A percentile compares a stretch with the other conserved stretches of the same genome.
Evolutionary conservation across 768 basidiomycete genomes (phyloP).

Genomic region (Favolaschia claudopus): DNA sequence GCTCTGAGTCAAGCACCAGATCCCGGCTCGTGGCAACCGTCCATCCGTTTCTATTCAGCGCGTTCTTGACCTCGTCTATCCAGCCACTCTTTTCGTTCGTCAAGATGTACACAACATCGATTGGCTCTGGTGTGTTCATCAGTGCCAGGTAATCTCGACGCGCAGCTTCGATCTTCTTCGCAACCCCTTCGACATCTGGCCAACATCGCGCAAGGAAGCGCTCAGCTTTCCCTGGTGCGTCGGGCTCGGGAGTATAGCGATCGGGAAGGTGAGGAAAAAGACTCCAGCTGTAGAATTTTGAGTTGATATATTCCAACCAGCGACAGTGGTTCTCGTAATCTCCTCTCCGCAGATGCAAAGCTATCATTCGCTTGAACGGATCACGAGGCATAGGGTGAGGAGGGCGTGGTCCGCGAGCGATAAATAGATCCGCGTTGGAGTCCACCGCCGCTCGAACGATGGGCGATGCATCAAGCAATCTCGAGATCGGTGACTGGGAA

Average conservation of each 20-base stretch:
- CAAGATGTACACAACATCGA: too few species aligned
- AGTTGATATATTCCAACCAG: constrained; percentile 13
- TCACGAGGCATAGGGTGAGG: constrained; percentile 29
- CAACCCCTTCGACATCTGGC: constrained; percentile 29
- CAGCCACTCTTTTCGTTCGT: too few species aligned
- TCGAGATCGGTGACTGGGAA: constrained; percentile 43
- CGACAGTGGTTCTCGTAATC: constrained; percentile 35
- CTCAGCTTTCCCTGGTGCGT: constrained; percentile 17
- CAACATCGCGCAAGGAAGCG: constrained; percentile 31
- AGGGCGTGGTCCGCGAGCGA: constrained; percentile 24
- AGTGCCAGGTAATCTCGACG: constrained; percentile 6
- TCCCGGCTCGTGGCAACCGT: background rate
- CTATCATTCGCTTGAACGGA: constrained; percentile 40
- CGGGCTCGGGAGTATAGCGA: constrained; percentile 17
- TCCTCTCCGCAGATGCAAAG: constrained; percentile 35
- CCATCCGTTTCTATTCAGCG: background rate
- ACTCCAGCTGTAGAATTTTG: constrained; percentile 28
- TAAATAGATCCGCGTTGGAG: constrained; percentile 39
- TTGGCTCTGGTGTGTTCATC: too few species aligned
- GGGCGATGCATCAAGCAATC: constrained; percentile 41
- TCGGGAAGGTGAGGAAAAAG: constrained; percentile 29
- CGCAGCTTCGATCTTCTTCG: constrained; percentile 20
- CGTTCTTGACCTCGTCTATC: too few species aligned
- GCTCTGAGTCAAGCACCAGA: background rate
- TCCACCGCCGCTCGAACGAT: constrained; percentile 46